A percentile compares a stretch with the other conserved stretches of the same genome.
Conservation (phyloP, 1,284 basidiomycete genomes). For the Thecaphora frezii region DNA sequence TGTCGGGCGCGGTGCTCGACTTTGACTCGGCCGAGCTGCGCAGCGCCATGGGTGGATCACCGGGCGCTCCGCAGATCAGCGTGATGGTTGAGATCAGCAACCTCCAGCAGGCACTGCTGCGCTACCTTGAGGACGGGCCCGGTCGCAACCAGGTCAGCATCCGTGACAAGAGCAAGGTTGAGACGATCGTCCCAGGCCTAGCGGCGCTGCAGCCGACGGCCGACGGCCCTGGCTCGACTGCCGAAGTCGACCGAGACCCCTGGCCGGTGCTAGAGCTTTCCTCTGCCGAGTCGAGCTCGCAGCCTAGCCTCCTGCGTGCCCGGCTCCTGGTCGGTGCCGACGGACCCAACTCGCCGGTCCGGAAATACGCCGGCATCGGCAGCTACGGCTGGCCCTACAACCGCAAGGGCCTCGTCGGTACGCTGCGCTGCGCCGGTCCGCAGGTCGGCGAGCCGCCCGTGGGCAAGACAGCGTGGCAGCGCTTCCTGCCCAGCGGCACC, state of each 20-base stretch:
- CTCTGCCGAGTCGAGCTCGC: not conserved
- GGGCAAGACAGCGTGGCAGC: slow-evolving; percentile 76
- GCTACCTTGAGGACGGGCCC: slow-evolving; percentile 30
- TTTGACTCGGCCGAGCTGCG: slow-evolving; percentile 38
- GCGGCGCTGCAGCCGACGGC: not conserved
- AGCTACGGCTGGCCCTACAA: slow-evolving; percentile 91
- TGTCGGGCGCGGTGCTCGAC: slow-evolving; percentile 49
- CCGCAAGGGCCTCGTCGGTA: slow-evolving; percentile 87
- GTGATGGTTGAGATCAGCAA: slow-evolving; percentile 56
- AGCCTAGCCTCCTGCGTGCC: slow-evolving; percentile 8
- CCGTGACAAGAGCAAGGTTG: slow-evolving; percentile 71
- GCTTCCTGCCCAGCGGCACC: slow-evolving; percentile 92
- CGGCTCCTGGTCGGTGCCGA: slow-evolving; percentile 82
- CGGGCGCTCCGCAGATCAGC: slow-evolving; percentile 27
- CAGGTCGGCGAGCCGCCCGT: slow-evolving; percentile 30
- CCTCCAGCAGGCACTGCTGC: slow-evolving; percentile 55
- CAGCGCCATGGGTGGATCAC: not conserved
- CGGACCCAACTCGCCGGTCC: slow-evolving; percentile 90
- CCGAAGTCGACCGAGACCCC: slow-evolving; percentile 51
- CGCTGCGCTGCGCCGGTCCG: slow-evolving; percentile 63
- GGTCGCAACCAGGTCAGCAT: slow-evolving; percentile 60
- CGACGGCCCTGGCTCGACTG: slow-evolving; percentile 12
- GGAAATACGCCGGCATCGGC: slow-evolving; percentile 79
- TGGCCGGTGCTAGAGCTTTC: slow-evolving; percentile 28
- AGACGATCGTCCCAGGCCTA: slow-evolving; percentile 63